Evolutionary conservation across 1,284 basidiomycete species (phyloP).

Genomic region (Cryptococcus neoformans): DNA sequence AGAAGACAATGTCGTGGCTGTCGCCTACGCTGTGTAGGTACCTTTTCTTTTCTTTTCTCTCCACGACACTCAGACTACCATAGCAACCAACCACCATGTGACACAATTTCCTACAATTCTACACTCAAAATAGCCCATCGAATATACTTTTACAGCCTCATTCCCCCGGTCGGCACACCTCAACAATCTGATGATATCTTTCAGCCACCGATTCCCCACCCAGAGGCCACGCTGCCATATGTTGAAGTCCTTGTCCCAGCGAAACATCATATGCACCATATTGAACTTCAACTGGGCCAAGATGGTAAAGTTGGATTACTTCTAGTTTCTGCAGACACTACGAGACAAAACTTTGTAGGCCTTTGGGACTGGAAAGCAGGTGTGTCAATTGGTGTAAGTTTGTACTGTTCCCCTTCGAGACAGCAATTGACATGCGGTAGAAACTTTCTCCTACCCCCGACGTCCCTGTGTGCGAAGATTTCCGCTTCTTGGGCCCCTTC

Average conservation of each 20-base stretch:
- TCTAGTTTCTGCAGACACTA: background rate
- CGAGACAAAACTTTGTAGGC: background rate
- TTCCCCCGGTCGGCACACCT: background rate
- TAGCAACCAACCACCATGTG: conserved; percentile 4
- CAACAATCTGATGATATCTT: background rate
- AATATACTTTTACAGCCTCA: conserved; percentile 4
- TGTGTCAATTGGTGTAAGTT: conserved; percentile 2
- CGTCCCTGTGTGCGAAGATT: background rate
- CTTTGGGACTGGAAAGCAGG: conserved; percentile 10
- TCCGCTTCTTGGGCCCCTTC: conserved; percentile 5
- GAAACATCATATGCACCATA: conserved; percentile 2
- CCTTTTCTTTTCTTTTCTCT: too few species aligned
- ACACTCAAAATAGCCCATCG: background rate
- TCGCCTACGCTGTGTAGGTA: conserved; percentile 1
- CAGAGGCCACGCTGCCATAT: background rate
- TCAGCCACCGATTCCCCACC: background rate
- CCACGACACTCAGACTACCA: too few species aligned
- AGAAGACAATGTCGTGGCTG: conserved; percentile 3
- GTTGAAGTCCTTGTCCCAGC: conserved; percentile 6
- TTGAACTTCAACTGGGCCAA: background rate
- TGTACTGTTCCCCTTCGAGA: background rate
- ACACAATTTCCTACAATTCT: background rate
- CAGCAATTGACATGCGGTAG: background rate
- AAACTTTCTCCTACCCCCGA: background rate
- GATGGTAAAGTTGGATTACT: background rate